Conservation (phyloP, 306 rosid species). For the Cucumis hystrix region DNA sequence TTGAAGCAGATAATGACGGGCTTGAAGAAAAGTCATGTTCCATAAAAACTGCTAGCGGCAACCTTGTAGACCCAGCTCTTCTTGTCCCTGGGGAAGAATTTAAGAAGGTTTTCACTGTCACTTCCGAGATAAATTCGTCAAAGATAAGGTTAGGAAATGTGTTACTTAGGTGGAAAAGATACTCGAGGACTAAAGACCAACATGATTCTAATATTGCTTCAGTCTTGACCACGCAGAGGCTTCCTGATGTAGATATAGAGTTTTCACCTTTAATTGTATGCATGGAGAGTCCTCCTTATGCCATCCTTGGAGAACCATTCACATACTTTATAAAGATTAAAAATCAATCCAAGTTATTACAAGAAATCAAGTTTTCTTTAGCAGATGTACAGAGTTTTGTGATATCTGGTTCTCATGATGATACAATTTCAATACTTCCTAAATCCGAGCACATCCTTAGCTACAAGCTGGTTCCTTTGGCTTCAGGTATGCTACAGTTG, state of each 20-base stretch:
- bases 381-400: conserved; percentile 85
- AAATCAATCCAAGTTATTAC: conserved; percentile 69
- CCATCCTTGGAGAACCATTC: conserved; percentile 76
- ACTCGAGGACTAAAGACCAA: conserved; percentile 35
- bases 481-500: conserved; percentile 63
- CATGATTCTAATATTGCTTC: conserved; percentile 26
- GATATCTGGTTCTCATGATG: conserved; percentile 65
- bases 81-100: conserved; percentile 78
- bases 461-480: conserved; percentile 86
- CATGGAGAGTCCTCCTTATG: conserved; percentile 82
- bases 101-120: conserved; percentile 69
- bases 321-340: conserved; percentile 47
- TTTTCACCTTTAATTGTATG: conserved; percentile 63
- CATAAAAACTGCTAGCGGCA: conserved; percentile 35
- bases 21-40: conserved; percentile 42
- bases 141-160: conserved; percentile 55
- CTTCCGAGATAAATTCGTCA: conserved; percentile 31
- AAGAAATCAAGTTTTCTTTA: conserved; percentile 65
- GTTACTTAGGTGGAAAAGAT: conserved; percentile 70
- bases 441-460: conserved; percentile 58
- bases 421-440: conserved; percentile 67
- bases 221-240: conserved; percentile 44
- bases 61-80: conserved; percentile 32
- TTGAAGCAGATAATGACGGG: conserved; percentile 43
- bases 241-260: conserved; percentile 62